Percentiles rank a stretch among this genome's conserved stretches.
Conservation (phyloP, 2,329 filamentous ascomycete species). For the Penicillium sp. region DNA sequence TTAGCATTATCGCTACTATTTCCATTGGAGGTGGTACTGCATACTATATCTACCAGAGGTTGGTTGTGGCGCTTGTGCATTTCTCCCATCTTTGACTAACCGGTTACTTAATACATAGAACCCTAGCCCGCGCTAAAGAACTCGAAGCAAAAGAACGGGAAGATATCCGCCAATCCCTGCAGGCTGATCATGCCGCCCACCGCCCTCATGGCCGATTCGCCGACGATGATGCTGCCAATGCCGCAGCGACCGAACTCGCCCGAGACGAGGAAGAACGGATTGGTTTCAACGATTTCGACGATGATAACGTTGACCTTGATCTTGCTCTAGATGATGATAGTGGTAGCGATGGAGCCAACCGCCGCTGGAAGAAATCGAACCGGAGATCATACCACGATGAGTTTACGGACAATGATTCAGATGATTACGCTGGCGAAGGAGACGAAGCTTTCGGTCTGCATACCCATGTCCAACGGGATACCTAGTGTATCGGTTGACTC, state of each 20-base stretch:
- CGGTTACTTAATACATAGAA: constrained; percentile 32
- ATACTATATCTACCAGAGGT: constrained; percentile 77
- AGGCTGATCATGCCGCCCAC: constrained; percentile 36
- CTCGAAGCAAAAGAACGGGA: constrained; percentile 50
- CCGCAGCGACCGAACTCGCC: constrained; percentile 41
- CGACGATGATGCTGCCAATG: constrained; percentile 41
- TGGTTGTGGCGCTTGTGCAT: constrained; percentile 13
- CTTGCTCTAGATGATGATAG: constrained; percentile 44
- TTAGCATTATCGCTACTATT: constrained; percentile 72
- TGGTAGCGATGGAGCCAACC: constrained; percentile 38
- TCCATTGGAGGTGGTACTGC: constrained; percentile 73
- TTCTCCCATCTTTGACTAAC: not conserved
- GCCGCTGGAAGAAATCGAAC: constrained; percentile 20
- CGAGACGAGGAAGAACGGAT: constrained; percentile 46
- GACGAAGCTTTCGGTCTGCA: constrained; percentile 45
- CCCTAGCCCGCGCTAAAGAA: constrained; percentile 49
- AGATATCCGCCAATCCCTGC: constrained; percentile 36
- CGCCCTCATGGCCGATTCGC: constrained; percentile 36
- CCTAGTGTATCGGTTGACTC: not conserved
- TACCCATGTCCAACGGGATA: constrained; percentile 28
- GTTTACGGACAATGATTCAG: constrained; percentile 55
- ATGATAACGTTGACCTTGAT: constrained; percentile 42
- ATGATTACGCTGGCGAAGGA: constrained; percentile 43
- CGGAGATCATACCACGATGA: constrained; percentile 54
- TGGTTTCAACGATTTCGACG: constrained; percentile 43